These are phyloP conservation scores for Fusarium papillatum DNA, from an alignment of 2,329 filamentous ascomycete species.

Conservation along the genomic window DNA sequence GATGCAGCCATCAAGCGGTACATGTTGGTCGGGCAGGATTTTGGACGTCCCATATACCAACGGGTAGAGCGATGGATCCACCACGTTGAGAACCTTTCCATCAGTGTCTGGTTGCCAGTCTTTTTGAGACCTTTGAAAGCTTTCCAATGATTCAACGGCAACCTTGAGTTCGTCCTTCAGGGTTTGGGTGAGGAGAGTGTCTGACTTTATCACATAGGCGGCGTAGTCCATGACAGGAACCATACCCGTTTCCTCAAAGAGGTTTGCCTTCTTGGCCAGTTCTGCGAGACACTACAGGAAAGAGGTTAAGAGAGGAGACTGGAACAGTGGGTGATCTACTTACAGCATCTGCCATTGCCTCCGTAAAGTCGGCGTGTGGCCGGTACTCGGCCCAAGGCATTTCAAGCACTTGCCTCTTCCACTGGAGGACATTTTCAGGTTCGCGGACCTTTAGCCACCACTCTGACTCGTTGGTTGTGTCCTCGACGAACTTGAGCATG, in stretches of 20 bases:
- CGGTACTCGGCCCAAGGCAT: neutral
- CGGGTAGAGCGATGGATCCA: neutral
- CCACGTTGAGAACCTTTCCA: neutral
- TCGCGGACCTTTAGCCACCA: conserved; percentile 45
- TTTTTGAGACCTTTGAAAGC: neutral
- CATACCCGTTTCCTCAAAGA: neutral
- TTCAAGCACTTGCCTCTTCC: neutral
- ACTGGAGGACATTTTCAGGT: neutral
- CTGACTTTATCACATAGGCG: conserved; percentile 7
- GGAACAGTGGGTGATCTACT: neutral
- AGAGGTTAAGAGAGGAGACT: neutral
- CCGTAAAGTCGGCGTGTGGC: neutral
- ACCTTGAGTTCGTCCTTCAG: neutral
- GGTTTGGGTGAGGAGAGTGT: neutral
- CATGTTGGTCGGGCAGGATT: neutral
- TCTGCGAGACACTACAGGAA: neutral
- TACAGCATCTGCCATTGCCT: neutral
- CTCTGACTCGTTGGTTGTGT: conserved; percentile 45
- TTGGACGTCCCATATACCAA: conserved; percentile 3
- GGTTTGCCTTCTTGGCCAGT: neutral
- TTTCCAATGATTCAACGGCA: neutral
- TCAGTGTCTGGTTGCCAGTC: conserved; percentile 16
- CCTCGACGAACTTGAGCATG: conserved; percentile 46
- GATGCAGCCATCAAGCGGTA: neutral
- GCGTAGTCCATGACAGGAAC: neutral